These are phyloP conservation scores for Colletotrichum sp. DNA, from an alignment of 2,329 filamentous ascomycete species.

Conservation along the genomic window DNA sequence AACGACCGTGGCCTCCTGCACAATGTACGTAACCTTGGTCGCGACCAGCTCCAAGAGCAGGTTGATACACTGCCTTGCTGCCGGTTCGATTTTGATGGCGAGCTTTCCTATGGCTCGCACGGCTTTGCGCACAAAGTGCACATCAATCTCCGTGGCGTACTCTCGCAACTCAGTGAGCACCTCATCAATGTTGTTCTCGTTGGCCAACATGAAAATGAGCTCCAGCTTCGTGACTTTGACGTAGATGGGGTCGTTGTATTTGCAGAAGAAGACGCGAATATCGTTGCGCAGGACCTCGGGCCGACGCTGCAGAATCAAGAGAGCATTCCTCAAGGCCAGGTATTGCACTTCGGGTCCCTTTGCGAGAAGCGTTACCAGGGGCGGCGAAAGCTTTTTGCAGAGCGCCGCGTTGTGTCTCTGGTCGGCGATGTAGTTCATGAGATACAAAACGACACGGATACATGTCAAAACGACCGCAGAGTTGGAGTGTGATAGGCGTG, in stretches of 20 bases:
- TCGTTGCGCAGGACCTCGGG: constrained; percentile 95
- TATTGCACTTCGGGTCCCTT: constrained; percentile 99
- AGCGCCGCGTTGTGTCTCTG: constrained; percentile 86
- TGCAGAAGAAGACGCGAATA: constrained; percentile 99
- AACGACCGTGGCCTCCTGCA: constrained; percentile 97
- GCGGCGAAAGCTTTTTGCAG: constrained; percentile 92
- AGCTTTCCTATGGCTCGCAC: constrained; percentile 97
- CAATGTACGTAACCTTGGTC: constrained; percentile 98
- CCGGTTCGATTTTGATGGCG: constrained; percentile 98
- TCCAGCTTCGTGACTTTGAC: constrained; percentile 99
- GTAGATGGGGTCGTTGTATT: constrained; percentile 99
- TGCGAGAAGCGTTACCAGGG: constrained; percentile 90
- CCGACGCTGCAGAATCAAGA: constrained; percentile 89
- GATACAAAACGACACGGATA: constrained; percentile 93
- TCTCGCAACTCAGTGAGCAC: constrained; percentile 93
- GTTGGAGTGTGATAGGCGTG: constrained; percentile 96
- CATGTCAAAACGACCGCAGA: constrained; percentile 96
- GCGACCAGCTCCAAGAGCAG: constrained; percentile 90
- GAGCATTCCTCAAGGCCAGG: constrained; percentile 88
- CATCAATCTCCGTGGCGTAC: constrained; percentile 97
- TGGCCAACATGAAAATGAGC: constrained; percentile 98
- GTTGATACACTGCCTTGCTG: constrained; percentile 89
- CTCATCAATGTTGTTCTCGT: constrained; percentile 92
- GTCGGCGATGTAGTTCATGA: constrained; percentile 98
- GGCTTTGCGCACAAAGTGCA: constrained; percentile 97